A percentile compares a stretch with the other conserved stretches of the same genome.
phyloP scores from a whole-genome alignment of 768 basidiomycete species.

The Suillus placidus region DNA sequence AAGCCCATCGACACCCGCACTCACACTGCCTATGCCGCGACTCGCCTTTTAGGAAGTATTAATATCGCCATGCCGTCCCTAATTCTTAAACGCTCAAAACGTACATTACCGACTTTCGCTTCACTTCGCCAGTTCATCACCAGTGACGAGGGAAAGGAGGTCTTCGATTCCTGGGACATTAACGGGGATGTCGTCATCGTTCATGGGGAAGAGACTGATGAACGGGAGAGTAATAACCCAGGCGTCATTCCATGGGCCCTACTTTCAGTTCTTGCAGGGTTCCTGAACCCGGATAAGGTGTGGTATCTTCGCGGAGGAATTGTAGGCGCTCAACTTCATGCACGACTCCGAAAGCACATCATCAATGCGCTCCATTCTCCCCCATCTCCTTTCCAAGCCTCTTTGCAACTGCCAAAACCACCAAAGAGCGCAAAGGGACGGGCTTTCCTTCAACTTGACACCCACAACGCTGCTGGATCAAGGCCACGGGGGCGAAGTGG shows the following conservation, averaged over 20 bases:
- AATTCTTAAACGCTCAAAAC: slow-evolving; percentile 83
- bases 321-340: slow-evolving; percentile 59
- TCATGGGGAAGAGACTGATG: slow-evolving; percentile 79
- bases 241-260: slow-evolving; percentile 71
- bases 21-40: slow-evolving; percentile 61
- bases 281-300: slow-evolving; percentile 56
- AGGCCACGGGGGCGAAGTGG: slow-evolving; percentile 49
- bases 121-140: slow-evolving; percentile 81
- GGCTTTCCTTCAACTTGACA: slow-evolving; percentile 74
- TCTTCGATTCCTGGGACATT: slow-evolving; percentile 58
- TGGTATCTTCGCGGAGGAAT: slow-evolving; percentile 79
- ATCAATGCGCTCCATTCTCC: slow-evolving; percentile 23
- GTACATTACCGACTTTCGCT: slow-evolving; percentile 56
- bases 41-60: slow-evolving; percentile 69
- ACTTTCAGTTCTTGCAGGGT: slow-evolving; percentile 60
- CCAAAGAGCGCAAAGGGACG: slow-evolving; percentile 38
- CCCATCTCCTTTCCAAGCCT: slow-evolving; percentile 12
- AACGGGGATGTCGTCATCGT: slow-evolving; percentile 71
- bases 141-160: slow-evolving; percentile 67
- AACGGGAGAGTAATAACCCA: slow-evolving; percentile 57
- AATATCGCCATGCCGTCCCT: slow-evolving; percentile 90
- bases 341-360: slow-evolving; percentile 55
- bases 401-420: slow-evolving; percentile 22
- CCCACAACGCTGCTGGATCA: slow-evolving; percentile 47
- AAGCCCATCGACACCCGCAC: slow-evolving; percentile 86